Evolutionary conservation across 441 rosid genomes (phyloP).

Genomic region (Erodium texanum): DNA sequence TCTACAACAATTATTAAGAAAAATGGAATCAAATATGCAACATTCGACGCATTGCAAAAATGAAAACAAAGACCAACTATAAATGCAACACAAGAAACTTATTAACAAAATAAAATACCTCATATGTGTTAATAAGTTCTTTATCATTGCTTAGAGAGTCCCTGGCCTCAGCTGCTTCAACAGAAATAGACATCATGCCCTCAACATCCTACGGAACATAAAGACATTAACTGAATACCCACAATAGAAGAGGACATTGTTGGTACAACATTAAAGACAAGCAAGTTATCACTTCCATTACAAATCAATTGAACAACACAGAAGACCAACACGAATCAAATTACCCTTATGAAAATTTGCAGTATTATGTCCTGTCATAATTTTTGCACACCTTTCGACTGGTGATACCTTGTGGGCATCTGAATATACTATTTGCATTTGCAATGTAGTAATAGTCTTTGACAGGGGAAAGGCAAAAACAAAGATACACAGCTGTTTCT

Average conservation of each 20-base stretch:
- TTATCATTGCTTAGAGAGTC: conserved; percentile 90
- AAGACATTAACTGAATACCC: conserved; percentile 13
- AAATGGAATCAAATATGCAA: conserved; percentile 1
- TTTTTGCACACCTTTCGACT: neutral
- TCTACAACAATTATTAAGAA: conserved; percentile 33
- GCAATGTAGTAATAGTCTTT: conserved; percentile 8
- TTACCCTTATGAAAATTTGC: conserved; percentile 6
- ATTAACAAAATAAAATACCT: conserved; percentile 34
- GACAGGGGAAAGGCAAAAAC: neutral
- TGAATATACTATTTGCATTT: neutral
- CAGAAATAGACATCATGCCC: conserved; percentile 99
- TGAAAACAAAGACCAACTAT: conserved; percentile 5
- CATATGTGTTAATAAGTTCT: conserved; percentile 86
- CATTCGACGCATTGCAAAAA: neutral
- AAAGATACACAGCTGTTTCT: neutral
- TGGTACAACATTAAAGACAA: conserved; percentile 2
- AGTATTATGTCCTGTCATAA: neutral
- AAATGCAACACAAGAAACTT: neutral
- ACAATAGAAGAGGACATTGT: conserved; percentile 1
- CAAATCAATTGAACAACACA: conserved; percentile 11
- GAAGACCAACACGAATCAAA: neutral
- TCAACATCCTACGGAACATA: conserved; percentile 67
- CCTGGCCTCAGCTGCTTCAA: conserved; percentile 93
- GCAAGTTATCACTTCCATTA: neutral
- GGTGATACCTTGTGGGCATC: neutral